Percentiles rank a stretch among this genome's conserved stretches.
phyloP scores from a whole-genome alignment of 805 yeast species.

The Trichomonascus vanleenenianus region DNA sequence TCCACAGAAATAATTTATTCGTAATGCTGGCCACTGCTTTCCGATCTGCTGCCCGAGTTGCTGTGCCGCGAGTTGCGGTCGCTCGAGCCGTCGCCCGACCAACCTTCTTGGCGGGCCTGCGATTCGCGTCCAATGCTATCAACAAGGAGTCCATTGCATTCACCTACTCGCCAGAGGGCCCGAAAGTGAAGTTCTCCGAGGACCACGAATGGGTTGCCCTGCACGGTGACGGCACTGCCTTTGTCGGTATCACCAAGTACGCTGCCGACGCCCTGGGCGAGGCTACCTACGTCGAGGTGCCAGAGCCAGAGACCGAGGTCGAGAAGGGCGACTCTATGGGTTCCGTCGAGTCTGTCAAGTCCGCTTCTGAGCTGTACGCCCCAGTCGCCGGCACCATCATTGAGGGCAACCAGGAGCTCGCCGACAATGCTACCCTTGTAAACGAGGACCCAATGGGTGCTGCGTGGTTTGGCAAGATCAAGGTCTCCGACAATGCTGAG shows the following conservation, averaged over 20 bases:
- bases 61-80: neutral
- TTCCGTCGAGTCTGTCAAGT: conserved; percentile 89
- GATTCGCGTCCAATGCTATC: conserved; percentile 25
- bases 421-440: conserved; percentile 65
- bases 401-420: conserved; percentile 62
- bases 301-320: conserved; percentile 56
- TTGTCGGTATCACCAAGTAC: conserved; percentile 85
- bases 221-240: conserved; percentile 68
- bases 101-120: conserved; percentile 8
- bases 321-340: conserved; percentile 79
- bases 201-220: conserved; percentile 96
- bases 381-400: conserved; percentile 75
- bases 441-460: conserved; percentile 88
- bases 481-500: conserved; percentile 38
- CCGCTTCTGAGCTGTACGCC: conserved; percentile 86
- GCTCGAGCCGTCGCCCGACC: conserved; percentile 5
- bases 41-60: conserved; percentile 1
- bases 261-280: conserved; percentile 97
- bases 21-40: conserved; percentile 3
- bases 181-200: conserved; percentile 47
- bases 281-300: conserved; percentile 88
- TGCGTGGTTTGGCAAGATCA: conserved; percentile 85
- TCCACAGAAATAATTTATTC: neutral
- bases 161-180: conserved; percentile 22
- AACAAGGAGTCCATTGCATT: conserved; percentile 23